Percentiles rank a stretch among this genome's conserved stretches.
phyloP scores from a whole-genome alignment of 164 flowering plant species.

The Tinospora cordifolia region DNA sequence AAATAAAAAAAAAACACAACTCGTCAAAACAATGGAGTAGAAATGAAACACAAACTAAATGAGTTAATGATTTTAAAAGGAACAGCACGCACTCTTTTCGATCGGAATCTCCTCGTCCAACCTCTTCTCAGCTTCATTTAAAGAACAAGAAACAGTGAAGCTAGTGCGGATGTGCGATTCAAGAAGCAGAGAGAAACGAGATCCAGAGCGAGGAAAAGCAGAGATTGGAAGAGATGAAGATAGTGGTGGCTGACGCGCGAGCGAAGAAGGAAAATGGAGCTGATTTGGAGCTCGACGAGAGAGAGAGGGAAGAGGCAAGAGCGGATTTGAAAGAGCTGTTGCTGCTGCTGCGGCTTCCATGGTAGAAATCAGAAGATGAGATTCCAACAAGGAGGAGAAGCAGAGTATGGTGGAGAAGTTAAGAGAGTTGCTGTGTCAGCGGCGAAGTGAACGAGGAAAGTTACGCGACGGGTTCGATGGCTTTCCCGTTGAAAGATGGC shows the following conservation, averaged over 20 bases:
- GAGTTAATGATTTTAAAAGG: not conserved
- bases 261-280: too few relatives aligned
- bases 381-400: too few relatives aligned
- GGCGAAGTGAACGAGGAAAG: too few relatives aligned
- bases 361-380: too few relatives aligned
- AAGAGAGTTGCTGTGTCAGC: too few relatives aligned
- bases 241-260: not conserved
- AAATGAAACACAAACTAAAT: not conserved
- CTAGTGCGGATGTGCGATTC: constrained; percentile 3
- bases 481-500: too few relatives aligned
- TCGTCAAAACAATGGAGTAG: not conserved
- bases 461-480: too few relatives aligned
- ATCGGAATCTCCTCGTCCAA: constrained; percentile 18
- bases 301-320: too few relatives aligned
- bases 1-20: not conserved
- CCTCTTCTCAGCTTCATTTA: constrained; percentile 5
- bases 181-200: not conserved
- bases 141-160: constrained; percentile 10
- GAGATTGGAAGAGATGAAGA: constrained; percentile 7
- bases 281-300: too few relatives aligned
- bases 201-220: constrained; percentile 3
- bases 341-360: too few relatives aligned
- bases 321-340: too few relatives aligned
- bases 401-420: too few relatives aligned
- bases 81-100: constrained; percentile 23